Base-by-base conservation (phyloP, 257 asterid species). In the Scutellaria baicalensis region DNA sequence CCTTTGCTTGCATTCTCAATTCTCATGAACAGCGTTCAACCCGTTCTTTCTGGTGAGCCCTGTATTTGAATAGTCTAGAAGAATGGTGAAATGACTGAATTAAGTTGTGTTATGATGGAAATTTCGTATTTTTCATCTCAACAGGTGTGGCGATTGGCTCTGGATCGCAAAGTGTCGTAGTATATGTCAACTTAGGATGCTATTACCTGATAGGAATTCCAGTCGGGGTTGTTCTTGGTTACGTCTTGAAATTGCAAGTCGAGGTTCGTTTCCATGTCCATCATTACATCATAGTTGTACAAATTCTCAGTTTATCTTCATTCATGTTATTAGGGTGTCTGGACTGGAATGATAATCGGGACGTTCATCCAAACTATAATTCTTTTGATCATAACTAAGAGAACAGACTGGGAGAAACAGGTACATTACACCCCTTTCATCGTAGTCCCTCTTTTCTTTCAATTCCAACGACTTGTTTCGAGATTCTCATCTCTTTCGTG, bases 81-180 rank as follows among this genome's bases (percentile, higher is more conserved):
- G n/a, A 16, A 40, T 35, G 6, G 2, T 67, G 5, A 36, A 18
- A 10, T 43, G 16, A 43, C 18, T 27, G 36, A 10, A 56, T 52
- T 1, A 7, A 8, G 59, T 18, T 52, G 35, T 14, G 9, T 51
- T 1, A 8, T 9, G 60, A 54, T 54, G 36, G 59, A 8, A 65
- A 1, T 2, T 23, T 23, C 31, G 31, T 1, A 1, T 20, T 52
- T 70, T 44, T 31, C 8, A 12, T 42, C 4, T 17, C 20, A 69
- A 12, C 68, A 88, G 95, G 95, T 42, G 95, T 88, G 68, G 95
- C 92, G 6, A 70, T 85, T 48, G 95, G 95, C 9, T 87, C 92
- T 6, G 95, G 95, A 44, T 74, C 84, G 84, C 95, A 88, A 68
- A 79, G 88, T 71, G 70, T 69, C 4, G 95, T 88, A 2, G 95